These are phyloP conservation scores for Metschnikowia lunata DNA, from an alignment of 805 yeast species.

Conservation along the genomic window DNA sequence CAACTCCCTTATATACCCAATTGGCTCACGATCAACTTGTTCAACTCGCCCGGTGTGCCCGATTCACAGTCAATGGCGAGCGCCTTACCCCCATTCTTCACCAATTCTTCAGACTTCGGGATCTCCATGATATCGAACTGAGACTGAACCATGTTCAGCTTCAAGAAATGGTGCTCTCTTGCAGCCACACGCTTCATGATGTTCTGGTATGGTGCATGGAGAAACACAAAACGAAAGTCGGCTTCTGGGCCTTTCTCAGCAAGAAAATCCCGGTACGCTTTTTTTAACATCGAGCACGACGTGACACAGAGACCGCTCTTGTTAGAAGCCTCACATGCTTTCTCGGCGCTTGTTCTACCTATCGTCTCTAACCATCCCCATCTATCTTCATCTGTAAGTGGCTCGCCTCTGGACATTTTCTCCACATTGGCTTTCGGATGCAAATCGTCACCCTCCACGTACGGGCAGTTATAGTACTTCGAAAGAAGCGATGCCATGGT, in stretches of 20 bases:
- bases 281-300: conserved; percentile 83
- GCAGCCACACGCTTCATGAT: conserved; percentile 54
- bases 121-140: conserved; percentile 74
- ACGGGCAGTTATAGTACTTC: conserved; percentile 44
- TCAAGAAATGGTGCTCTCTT: conserved; percentile 84
- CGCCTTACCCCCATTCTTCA: conserved; percentile 34
- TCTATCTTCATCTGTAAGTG: conserved; percentile 85
- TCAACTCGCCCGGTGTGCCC: conserved; percentile 8
- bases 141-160: conserved; percentile 73
- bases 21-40: conserved; percentile 20
- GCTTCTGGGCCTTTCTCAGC: conserved; percentile 32
- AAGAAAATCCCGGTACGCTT: conserved; percentile 62
- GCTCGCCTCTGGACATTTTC: conserved; percentile 79
- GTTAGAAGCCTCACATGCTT: conserved; percentile 27
- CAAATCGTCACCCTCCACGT: conserved; percentile 79
- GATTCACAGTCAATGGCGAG: conserved; percentile 29
- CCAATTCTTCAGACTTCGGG: conserved; percentile 46
- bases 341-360: conserved; percentile 35
- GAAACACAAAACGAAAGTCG: conserved; percentile 57
- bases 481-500: conserved; percentile 62
- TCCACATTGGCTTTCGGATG: conserved; percentile 70
- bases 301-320: conserved; percentile 44
- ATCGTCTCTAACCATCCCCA: conserved; percentile 80
- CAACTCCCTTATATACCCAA: conserved; percentile 1
- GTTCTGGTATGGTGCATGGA: conserved; percentile 60